Percentiles rank a stretch among this genome's conserved stretches.
Evolutionary conservation across 495 filamentous ascomycete species (phyloP).

Genomic region (Penicillium chermesinum): DNA sequence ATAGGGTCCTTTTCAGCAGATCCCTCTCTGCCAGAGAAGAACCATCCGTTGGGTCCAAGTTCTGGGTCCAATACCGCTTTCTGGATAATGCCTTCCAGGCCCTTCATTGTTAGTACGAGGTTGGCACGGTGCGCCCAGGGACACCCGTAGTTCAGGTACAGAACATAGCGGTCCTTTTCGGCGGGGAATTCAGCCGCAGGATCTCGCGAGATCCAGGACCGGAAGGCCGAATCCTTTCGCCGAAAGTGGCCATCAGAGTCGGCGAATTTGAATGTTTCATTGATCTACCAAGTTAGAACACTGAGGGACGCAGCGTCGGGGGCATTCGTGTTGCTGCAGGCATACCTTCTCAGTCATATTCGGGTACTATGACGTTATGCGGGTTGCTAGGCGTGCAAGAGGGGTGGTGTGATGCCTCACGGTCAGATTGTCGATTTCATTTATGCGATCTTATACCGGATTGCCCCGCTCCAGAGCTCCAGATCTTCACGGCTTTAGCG

Average conservation of each 20-base stretch:
- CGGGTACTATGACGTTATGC: neutral
- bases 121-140: slow-evolving; percentile 81
- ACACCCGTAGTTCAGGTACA: slow-evolving; percentile 72
- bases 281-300: slow-evolving; percentile 8
- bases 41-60: slow-evolving; percentile 63
- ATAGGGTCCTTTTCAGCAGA: slow-evolving; percentile 57
- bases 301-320: neutral
- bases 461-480: too few relatives aligned
- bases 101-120: slow-evolving; percentile 73
- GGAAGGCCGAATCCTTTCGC: slow-evolving; percentile 44
- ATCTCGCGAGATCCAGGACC: slow-evolving; percentile 46
- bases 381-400: neutral
- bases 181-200: slow-evolving; percentile 61
- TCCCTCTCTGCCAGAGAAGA: slow-evolving; percentile 58
- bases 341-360: slow-evolving; percentile 10
- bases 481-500: neutral
- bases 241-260: slow-evolving; percentile 49
- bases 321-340: neutral
- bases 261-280: slow-evolving; percentile 29
- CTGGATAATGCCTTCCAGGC: slow-evolving; percentile 66
- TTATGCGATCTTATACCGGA: too few relatives aligned
- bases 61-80: slow-evolving; percentile 66
- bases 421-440: too few relatives aligned
- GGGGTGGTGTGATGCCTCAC: slow-evolving; percentile 10
- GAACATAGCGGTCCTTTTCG: slow-evolving; percentile 70